These are phyloP conservation scores for Acanthamoeba castellanii DNA, from an alignment of 208 protist species.

Conservation along the genomic window DNA sequence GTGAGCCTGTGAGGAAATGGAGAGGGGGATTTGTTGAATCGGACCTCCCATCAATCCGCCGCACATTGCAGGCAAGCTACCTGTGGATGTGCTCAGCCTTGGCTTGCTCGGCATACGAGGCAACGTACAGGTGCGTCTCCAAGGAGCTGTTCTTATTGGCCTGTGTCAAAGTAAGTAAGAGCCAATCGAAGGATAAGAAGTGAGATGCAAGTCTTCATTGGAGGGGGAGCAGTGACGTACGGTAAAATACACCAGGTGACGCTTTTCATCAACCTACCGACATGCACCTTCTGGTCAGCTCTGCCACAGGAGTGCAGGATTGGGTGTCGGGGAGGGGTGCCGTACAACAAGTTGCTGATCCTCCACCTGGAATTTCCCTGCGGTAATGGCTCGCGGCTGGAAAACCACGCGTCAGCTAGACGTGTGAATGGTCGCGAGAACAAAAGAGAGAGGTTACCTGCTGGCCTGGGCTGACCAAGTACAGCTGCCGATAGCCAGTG, in stretches of 20 bases:
- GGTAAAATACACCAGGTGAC: slow-evolving; percentile 79
- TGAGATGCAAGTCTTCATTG: too few species aligned
- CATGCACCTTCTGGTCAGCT: slow-evolving; percentile 2
- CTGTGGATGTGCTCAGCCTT: neutral
- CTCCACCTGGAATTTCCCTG: slow-evolving; percentile 3
- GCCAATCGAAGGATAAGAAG: neutral
- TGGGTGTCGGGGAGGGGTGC: neutral
- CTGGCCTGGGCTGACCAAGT: slow-evolving; percentile 70
- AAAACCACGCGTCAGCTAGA: neutral
- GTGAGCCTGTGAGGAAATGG: neutral
- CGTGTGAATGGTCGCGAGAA: neutral
- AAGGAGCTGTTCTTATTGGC: slow-evolving; percentile 74
- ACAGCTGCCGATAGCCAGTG: slow-evolving; percentile 81
- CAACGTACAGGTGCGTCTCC: slow-evolving; percentile 82
- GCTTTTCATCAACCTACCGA: slow-evolving; percentile 73
- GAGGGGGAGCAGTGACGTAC: too few species aligned
- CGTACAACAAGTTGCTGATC: slow-evolving; percentile 42
- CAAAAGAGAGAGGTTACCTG: neutral
- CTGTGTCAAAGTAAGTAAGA: neutral
- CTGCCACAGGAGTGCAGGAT: neutral
- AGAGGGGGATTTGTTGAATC: neutral
- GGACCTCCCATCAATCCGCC: too few species aligned
- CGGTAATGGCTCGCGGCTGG: neutral
- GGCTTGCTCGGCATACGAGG: neutral
- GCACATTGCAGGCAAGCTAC: too few species aligned